Conservation (phyloP, 2,329 filamentous ascomycete genomes). For the Phyllosticta paracitricarpa region DNA sequence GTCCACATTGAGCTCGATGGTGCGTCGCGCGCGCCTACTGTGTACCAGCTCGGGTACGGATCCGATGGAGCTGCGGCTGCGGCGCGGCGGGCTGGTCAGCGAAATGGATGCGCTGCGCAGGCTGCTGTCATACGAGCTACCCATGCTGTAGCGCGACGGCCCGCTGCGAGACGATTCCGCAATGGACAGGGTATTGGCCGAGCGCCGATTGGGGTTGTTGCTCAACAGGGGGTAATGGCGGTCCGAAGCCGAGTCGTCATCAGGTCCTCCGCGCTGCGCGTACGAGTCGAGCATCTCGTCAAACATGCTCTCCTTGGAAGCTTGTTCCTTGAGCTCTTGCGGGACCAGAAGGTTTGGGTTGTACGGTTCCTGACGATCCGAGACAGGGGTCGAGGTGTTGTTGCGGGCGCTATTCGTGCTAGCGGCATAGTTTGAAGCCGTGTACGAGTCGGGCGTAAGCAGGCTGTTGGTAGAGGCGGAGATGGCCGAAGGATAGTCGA, state of each 20-base stretch:
- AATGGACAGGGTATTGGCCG: constrained; percentile 20
- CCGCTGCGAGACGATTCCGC: constrained; percentile 38
- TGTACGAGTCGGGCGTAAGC: constrained; percentile 3
- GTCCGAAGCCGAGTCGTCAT: constrained; percentile 26
- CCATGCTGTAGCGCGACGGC: constrained; percentile 43
- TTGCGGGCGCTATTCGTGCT: not conserved
- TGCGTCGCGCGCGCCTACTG: constrained; percentile 23
- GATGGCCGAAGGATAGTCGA: constrained; percentile 24
- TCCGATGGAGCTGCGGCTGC: constrained; percentile 28
- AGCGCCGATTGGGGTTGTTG: constrained; percentile 13
- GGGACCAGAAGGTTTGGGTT: constrained; percentile 27
- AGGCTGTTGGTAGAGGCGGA: constrained; percentile 21
- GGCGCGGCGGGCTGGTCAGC: constrained; percentile 25
- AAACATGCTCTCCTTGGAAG: constrained; percentile 25
- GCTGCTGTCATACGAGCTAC: constrained; percentile 47
- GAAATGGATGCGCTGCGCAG: constrained; percentile 35
- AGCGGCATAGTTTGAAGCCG: not conserved
- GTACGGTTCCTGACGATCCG: constrained; percentile 21
- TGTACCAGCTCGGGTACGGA: constrained; percentile 30
- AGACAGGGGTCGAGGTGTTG: constrained; percentile 1
- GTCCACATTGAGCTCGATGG: constrained; percentile 23
- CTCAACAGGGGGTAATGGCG: constrained; percentile 38
- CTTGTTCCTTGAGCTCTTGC: constrained; percentile 24
- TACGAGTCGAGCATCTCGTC: constrained; percentile 32
- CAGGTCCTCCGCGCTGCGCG: constrained; percentile 14